Percentiles rank a stretch among this genome's conserved stretches.
These are phyloP conservation scores for Fraxinus velutina DNA, from an alignment of 305 asterid genomes.

Conservation along the genomic window DNA sequence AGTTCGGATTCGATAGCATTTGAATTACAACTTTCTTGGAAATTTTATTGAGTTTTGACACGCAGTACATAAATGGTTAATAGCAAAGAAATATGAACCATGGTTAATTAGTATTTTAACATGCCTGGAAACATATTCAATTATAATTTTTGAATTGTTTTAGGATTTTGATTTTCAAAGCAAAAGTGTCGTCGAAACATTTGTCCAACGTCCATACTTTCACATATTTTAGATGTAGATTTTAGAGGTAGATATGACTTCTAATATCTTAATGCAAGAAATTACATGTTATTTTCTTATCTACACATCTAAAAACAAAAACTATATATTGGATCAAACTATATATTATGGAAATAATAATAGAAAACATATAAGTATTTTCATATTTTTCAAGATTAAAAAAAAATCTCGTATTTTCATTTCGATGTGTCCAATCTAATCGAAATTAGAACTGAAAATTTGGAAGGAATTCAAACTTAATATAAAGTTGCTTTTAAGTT, in stretches of 20 bases:
- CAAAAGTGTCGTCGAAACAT: background rate
- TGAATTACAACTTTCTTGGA: background rate
- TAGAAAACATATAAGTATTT: no score
- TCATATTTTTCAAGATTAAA: no score
- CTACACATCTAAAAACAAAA: no score
- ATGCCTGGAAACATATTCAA: background rate
- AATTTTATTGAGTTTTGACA: background rate
- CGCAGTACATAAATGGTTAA: background rate
- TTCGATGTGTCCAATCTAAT: no score
- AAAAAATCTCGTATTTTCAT: no score
- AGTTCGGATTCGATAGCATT: background rate
- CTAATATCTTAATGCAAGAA: background rate
- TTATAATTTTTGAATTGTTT: no score
- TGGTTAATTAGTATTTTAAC: background rate
- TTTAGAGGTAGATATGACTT: background rate
- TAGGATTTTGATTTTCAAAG: background rate
- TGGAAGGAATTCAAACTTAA: no score
- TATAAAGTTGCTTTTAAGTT: no score
- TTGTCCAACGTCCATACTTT: background rate
- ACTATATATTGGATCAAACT: no score
- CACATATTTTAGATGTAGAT: background rate
- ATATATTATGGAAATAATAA: no score
- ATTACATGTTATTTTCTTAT: background rate
- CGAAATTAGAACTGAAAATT: no score
- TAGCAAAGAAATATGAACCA: no score